Percentiles rank a stretch among this genome's conserved stretches.
Conservation (phyloP, 495 filamentous ascomycete genomes). For the Aspergillus olivimuriae region DNA sequence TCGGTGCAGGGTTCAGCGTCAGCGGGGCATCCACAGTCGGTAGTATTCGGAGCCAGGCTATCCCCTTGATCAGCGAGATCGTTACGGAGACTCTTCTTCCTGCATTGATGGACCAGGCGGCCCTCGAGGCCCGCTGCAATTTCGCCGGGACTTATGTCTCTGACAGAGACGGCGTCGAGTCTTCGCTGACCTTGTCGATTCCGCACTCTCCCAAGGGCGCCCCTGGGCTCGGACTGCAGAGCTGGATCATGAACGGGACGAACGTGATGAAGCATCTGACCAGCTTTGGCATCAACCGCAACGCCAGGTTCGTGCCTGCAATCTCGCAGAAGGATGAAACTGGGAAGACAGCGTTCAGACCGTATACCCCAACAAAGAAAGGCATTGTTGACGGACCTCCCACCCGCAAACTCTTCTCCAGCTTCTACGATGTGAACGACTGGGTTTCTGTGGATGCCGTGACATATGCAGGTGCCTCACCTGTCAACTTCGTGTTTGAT, state of each 20-base stretch:
- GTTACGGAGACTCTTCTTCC: conserved; percentile 9
- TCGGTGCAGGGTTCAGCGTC: conserved; percentile 33
- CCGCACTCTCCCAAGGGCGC: neutral
- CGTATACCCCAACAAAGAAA: conserved; percentile 4
- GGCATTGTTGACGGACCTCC: neutral
- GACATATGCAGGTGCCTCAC: neutral
- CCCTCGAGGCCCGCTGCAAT: conserved; percentile 3
- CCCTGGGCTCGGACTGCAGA: conserved; percentile 6
- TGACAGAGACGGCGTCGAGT: conserved; percentile 1
- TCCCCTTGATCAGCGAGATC: conserved; percentile 6
- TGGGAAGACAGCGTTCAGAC: conserved; percentile 7
- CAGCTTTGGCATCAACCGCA: neutral
- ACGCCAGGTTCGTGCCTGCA: conserved; percentile 3
- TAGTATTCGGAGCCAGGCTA: neutral
- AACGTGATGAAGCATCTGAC: neutral
- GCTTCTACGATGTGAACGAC: conserved; percentile 6
- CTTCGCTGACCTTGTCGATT: conserved; percentile 1
- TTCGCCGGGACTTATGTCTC: conserved; percentile 10
- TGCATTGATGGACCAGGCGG: conserved; percentile 7
- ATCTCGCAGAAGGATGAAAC: neutral
- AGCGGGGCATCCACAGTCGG: conserved; percentile 17
- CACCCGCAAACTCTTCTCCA: conserved; percentile 2
- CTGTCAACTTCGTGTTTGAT: conserved; percentile 6
- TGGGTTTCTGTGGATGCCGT: neutral
- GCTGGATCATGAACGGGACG: conserved; percentile 10